Base-by-base conservation (phyloP, 371 early-diverging fungal species). In the Haplosporangium sp. region DNA sequence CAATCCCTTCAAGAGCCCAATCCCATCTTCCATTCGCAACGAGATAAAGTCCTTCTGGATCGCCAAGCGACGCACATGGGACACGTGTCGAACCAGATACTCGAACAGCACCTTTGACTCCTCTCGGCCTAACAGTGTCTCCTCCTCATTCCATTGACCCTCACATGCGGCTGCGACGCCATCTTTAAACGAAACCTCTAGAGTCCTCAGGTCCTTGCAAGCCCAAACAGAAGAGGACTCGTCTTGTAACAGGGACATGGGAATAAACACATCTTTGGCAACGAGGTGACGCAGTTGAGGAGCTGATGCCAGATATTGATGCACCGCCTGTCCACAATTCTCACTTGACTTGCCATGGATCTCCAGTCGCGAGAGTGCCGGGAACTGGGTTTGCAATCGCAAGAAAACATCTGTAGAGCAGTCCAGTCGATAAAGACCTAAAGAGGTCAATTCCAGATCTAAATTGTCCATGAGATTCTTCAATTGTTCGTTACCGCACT, bases 401-500 rank as follows among this genome's bases (percentile, higher is more conserved):
- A 5, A 2, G 37, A 62, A 57, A 1, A 47, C 37, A 4, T 62
- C 57, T 11, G 54, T 5, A 5, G 62, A 46, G 41, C 62, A 62
- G 14, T 20, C n/a, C 41, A 69, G 38, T 1, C 48, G 51, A 40
- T 63, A 55, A 5, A 69, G 18, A 5, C 59, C 63, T 8, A 69
- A 37, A 0, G 47, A 23, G 2, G 4, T 55, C 40, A 69, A n/a
- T 13, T 62, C 41, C 29, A 61, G 47, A 5, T 5, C 47, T 52
- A 57, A n/a, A 51, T 56, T 18, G 0, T 55, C 36, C 18, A 29
- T 16, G 16, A 69, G 18, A 38, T 36, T 47, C 21, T 20, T 13
- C 45, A 69, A 1, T n/a, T 53, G 59, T 2, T 14, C 18, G 13
- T 52, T 48, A 14, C 1, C 45, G 6, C 14, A 29, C 0, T 14